phyloP scores from a whole-genome alignment of 441 rosid genomes.

The Lepidium campestre region DNA sequence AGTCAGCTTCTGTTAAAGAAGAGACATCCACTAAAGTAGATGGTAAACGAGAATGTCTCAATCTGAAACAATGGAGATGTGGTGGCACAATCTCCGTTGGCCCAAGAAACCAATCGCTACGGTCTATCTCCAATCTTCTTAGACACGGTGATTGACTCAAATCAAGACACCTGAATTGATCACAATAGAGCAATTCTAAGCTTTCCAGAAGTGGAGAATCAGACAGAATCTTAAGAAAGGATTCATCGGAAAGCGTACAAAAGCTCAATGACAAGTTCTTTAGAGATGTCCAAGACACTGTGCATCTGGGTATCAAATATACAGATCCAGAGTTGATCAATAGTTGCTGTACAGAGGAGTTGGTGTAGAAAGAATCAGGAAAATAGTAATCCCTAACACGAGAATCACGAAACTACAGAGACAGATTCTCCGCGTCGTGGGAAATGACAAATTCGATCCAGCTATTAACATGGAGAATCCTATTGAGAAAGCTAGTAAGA shows the following conservation, averaged over 20 bases:
- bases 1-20: constrained; percentile 14
- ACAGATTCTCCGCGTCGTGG: background rate
- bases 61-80: constrained; percentile 9
- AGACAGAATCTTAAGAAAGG: constrained; percentile 10
- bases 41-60: constrained; percentile 10
- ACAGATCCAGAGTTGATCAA: constrained; percentile 13
- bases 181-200: constrained; percentile 21
- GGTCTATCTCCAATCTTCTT: constrained; percentile 15
- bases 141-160: constrained; percentile 14
- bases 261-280: constrained; percentile 19
- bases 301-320: background rate
- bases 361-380: constrained; percentile 14
- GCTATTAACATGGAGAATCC: constrained; percentile 4
- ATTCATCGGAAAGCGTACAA: constrained; percentile 22
- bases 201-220: constrained; percentile 17
- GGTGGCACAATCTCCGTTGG: constrained; percentile 25
- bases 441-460: constrained; percentile 23
- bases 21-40: constrained; percentile 20
- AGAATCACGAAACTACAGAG: constrained; percentile 16
- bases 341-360: constrained; percentile 11
- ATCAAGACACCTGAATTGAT: constrained; percentile 17
- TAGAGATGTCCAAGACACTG: constrained; percentile 17
- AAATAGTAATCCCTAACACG: constrained; percentile 19
- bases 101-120: constrained; percentile 19
- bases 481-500: constrained; percentile 2